These are phyloP conservation scores for Pinus tabuliformis DNA, from an alignment of 75 land plant genomes.

Conservation along the genomic window DNA sequence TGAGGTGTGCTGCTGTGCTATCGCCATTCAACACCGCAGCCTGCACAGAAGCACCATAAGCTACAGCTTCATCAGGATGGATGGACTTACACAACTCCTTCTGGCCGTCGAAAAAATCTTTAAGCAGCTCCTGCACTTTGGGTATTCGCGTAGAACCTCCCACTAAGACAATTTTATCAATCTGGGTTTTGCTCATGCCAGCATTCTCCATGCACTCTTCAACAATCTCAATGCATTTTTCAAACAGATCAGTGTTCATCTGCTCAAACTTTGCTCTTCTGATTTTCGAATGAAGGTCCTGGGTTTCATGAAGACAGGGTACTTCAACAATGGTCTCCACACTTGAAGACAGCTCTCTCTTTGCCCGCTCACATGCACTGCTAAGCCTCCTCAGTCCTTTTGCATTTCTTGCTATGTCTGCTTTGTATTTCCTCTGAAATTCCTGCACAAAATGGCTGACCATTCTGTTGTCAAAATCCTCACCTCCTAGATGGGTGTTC, in stretches of 20 bases:
- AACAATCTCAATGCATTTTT: conserved; percentile 25
- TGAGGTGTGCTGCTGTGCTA: conserved; percentile 11
- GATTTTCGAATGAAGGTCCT: conserved; percentile 4
- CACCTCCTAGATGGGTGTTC: too few relatives aligned
- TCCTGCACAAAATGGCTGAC: too few relatives aligned
- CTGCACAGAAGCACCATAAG: conserved; percentile 27
- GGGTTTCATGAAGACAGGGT: conserved; percentile 10
- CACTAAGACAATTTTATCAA: conserved; percentile 21
- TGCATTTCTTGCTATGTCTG: too few relatives aligned
- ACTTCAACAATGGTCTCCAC: conserved; percentile 23
- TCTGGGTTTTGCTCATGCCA: conserved; percentile 11
- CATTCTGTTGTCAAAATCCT: too few relatives aligned
- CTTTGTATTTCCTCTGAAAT: too few relatives aligned
- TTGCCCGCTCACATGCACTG: too few relatives aligned
- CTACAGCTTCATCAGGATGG: conserved; percentile 19
- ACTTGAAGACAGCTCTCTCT: not conserved
- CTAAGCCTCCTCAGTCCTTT: too few relatives aligned
- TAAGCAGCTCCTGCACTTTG: conserved; percentile 22
- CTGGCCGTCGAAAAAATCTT: conserved; percentile 21
- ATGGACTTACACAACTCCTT: conserved; percentile 21
- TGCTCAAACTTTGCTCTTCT: conserved; percentile 27
- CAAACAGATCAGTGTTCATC: conserved; percentile 19
- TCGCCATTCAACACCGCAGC: conserved; percentile 28
- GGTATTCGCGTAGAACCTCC: conserved; percentile 30
- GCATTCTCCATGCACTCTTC: conserved; percentile 20